Conservation (phyloP, 2,329 filamentous ascomycete genomes). For the Fusarium odoratissimum region DNA sequence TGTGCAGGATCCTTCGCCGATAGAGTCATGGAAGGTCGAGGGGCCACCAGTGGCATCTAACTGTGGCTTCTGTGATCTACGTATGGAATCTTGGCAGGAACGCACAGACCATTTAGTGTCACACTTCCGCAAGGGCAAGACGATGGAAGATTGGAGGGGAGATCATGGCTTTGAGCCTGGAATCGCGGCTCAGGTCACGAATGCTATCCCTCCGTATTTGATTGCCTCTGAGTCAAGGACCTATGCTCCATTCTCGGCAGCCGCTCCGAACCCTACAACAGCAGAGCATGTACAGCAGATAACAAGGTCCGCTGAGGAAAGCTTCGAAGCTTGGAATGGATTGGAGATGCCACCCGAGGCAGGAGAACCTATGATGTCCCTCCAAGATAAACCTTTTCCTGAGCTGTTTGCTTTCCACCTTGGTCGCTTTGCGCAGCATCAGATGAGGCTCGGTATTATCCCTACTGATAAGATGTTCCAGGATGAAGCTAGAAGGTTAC, state of each 20-base stretch:
- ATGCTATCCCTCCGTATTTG: not conserved
- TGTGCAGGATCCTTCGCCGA: slow-evolving; percentile 55
- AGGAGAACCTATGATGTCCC: not conserved
- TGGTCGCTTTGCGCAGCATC: slow-evolving; percentile 30
- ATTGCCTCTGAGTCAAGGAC: not conserved
- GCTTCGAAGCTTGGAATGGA: not conserved
- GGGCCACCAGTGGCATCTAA: slow-evolving; percentile 35
- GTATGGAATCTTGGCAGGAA: slow-evolving; percentile 39
- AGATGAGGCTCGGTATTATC: slow-evolving; percentile 26
- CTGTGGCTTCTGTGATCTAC: slow-evolving; percentile 45
- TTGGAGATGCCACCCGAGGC: not conserved
- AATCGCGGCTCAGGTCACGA: slow-evolving; percentile 31
- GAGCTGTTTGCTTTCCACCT: slow-evolving; percentile 29
- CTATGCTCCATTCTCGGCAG: slow-evolving; percentile 42
- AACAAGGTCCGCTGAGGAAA: not conserved
- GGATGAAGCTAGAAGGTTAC: not conserved
- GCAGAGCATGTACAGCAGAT: slow-evolving; percentile 34
- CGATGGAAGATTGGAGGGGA: slow-evolving; percentile 44
- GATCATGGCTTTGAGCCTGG: slow-evolving; percentile 38
- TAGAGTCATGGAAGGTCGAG: slow-evolving; percentile 43
- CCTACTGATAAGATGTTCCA: slow-evolving; percentile 42
- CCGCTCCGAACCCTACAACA: slow-evolving; percentile 11
- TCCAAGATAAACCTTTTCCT: not conserved
- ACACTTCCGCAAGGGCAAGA: slow-evolving; percentile 40
- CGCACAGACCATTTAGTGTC: slow-evolving; percentile 42